Evolutionary conservation across 2,329 filamentous ascomycete genomes (phyloP).

Genomic region (Hypomyces rosellus): DNA sequence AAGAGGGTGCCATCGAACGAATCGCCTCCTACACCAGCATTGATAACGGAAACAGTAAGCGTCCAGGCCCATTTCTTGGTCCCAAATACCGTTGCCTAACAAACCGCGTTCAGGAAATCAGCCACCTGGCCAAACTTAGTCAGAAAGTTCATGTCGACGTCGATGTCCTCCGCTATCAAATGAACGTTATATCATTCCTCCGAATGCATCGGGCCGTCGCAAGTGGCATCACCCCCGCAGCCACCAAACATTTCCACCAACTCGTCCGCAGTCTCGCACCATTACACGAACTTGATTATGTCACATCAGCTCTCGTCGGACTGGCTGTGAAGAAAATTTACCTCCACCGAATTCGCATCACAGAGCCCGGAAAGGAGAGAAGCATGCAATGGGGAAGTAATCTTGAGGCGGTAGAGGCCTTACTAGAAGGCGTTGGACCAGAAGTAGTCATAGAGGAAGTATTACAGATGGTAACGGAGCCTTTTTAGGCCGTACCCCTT

Average conservation of each 20-base stretch:
- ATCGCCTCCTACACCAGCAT: slow-evolving; percentile 19
- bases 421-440: slow-evolving; percentile 57
- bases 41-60: slow-evolving; percentile 40
- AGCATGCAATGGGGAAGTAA: slow-evolving; percentile 93
- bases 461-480: slow-evolving; percentile 49
- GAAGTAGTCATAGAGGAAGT: slow-evolving; percentile 63
- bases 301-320: slow-evolving; percentile 75
- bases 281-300: slow-evolving; percentile 72
- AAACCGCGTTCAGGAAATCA: slow-evolving; percentile 43
- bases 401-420: slow-evolving; percentile 56
- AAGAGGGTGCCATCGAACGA: slow-evolving; percentile 24
- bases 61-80: background rate
- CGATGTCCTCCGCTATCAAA: slow-evolving; percentile 76
- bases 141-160: slow-evolving; percentile 59
- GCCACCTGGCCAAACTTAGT: slow-evolving; percentile 52
- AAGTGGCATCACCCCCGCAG: slow-evolving; percentile 68
- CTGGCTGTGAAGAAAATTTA: slow-evolving; percentile 85
- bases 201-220: slow-evolving; percentile 80
- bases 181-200: slow-evolving; percentile 82
- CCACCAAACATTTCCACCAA: slow-evolving; percentile 69
- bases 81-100: background rate
- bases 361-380: slow-evolving; percentile 64
- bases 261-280: slow-evolving; percentile 69
- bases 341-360: slow-evolving; percentile 71
- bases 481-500: slow-evolving; percentile 26